Evolutionary conservation across 495 filamentous ascomycete genomes (phyloP).

Genomic region (Podospora australis): DNA sequence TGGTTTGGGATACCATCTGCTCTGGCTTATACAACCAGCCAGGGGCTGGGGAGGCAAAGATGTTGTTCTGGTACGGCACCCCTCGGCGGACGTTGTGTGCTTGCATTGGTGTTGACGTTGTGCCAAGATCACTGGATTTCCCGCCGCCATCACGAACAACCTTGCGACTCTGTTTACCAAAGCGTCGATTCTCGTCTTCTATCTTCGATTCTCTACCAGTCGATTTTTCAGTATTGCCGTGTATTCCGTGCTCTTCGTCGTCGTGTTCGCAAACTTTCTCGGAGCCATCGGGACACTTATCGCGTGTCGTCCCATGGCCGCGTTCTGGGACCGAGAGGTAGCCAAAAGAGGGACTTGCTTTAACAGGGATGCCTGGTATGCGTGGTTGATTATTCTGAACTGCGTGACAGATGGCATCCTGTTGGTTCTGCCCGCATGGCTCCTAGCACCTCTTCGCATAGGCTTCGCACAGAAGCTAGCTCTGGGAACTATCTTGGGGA

Average conservation of each 20-base stretch:
- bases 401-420: constrained; percentile 13
- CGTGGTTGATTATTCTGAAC: constrained; percentile 9
- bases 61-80: neutral
- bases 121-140: constrained; percentile 7
- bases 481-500: constrained; percentile 15
- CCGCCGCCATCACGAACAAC: constrained; percentile 9
- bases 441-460: constrained; percentile 11
- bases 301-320: constrained; percentile 12
- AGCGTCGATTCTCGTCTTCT: constrained; percentile 16
- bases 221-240: constrained; percentile 10
- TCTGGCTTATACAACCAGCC: neutral
- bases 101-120: neutral
- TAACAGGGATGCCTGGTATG: constrained; percentile 6
- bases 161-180: constrained; percentile 18
- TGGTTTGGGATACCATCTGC: neutral
- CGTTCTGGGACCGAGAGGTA: constrained; percentile 6
- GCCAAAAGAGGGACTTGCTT: constrained; percentile 4
- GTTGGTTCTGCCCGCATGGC: constrained; percentile 11
- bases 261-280: constrained; percentile 5
- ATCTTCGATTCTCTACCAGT: constrained; percentile 19
- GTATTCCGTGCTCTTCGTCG: constrained; percentile 11
- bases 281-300: constrained; percentile 16
- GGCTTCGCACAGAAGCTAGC: constrained; percentile 9
- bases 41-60: neutral
- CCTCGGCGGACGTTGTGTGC: neutral